Evolutionary conservation across 306 rosid genomes (phyloP).

Genomic region (Malus sieversii): DNA sequence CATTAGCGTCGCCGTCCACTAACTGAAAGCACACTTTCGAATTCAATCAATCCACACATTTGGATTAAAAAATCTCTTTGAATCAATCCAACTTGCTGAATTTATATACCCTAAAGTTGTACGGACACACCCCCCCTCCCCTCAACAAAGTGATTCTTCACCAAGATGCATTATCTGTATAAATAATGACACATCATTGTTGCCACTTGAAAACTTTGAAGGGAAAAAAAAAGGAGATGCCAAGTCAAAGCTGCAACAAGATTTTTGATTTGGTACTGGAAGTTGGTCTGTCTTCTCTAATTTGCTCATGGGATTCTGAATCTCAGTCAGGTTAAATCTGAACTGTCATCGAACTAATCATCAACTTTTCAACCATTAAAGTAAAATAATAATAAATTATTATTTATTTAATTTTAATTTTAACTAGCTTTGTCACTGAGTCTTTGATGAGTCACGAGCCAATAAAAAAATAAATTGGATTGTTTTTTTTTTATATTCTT

Average conservation of each 20-base stretch:
- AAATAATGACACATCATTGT: not conserved
- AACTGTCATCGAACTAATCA: not conserved
- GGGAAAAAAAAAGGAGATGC: not conserved
- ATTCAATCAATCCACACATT: not conserved
- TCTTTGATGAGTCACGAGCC: constrained; percentile 46
- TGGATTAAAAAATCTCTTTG: not conserved
- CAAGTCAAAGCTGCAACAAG: not conserved
- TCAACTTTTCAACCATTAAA: not conserved
- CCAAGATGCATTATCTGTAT: not conserved
- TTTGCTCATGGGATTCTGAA: constrained; percentile 13
- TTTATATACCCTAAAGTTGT: not conserved
- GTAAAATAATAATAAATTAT: not conserved
- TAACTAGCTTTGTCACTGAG: not conserved
- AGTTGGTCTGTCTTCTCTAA: not conserved
- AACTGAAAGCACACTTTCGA: not conserved
- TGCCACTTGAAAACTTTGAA: not conserved
- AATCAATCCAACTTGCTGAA: not conserved
- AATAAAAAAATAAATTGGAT: constrained; percentile 23
- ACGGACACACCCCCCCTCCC: not conserved
- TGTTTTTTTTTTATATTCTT: not conserved
- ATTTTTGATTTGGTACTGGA: not conserved
- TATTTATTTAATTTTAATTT: not conserved
- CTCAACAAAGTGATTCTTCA: not conserved
- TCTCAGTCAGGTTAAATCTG: not conserved
- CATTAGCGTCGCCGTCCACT: not conserved